Evolutionary conservation across 2,329 filamentous ascomycete genomes (phyloP), one percentile per base, ranked within the genome.

Genomic region (Penicillium sp.): DNA sequence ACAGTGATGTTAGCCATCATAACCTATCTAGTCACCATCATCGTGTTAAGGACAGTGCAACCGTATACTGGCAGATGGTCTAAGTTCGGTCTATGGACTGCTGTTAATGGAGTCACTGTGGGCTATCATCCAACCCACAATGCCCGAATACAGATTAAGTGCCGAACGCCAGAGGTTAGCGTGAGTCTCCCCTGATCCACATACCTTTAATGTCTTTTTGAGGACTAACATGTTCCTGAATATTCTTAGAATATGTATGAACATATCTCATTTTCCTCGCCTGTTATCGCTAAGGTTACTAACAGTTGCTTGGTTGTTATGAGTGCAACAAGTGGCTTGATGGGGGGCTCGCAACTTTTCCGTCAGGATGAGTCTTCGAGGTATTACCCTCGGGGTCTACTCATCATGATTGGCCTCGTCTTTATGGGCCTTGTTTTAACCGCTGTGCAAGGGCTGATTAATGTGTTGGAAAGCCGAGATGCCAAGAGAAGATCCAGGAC

Each of bases 71-170:
- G 80, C 0, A 80, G 77, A 63, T 85, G 84, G 83, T 78, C 77
- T 8, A 77, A 78, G 12, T 84, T 81, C 74, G 82, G 78, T 0
- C 70, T 86, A 6, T 85, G 83, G 83, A 85, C 83, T 3, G 75
- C 76, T 0, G 77, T 85, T 3, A 85, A 85, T 68, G 74, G 73
- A 1, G 79, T 85, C 40, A 82, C 83, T 0, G 83, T 85, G 9
- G 81, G 83, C 0, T 85, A 85, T 63, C 83, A 85, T 68, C 83
- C 83, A 0, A 76, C 83, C 0, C 82, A 85, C 58, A 85, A 85
- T 69, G 78, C 81, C 0, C 85, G 83, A 83, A 73, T 83, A 19
- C 82, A 84, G 67, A 71, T 85, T 7, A 86, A 85, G 64, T 85
- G 83, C 65, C 74, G 72, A 15, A 80, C 80, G 19, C 68, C 80